phyloP scores from a whole-genome alignment of 306 rosid genomes.

The Bauhinia variegata region DNA sequence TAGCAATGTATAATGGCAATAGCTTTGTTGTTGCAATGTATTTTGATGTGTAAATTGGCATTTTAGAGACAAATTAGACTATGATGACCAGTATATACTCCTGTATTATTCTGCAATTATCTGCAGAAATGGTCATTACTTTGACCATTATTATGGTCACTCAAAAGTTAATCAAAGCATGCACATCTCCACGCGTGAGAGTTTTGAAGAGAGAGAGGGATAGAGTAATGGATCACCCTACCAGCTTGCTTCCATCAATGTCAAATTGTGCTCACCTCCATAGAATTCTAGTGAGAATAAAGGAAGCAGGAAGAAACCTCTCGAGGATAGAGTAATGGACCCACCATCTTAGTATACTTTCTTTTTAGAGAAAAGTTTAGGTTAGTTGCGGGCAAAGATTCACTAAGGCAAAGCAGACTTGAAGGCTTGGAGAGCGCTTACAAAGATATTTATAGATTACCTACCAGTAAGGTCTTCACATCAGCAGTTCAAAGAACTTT shows the following conservation, averaged over 20 bases:
- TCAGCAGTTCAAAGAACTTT: too few relatives aligned
- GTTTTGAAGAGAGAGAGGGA: neutral
- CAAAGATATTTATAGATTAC: too few relatives aligned
- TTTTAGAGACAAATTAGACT: neutral
- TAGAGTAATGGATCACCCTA: too few relatives aligned
- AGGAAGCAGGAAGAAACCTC: neutral
- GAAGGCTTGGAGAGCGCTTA: too few relatives aligned
- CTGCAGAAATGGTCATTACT: constrained; percentile 23
- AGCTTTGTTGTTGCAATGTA: neutral
- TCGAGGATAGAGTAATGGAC: neutral
- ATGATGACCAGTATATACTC: constrained; percentile 8
- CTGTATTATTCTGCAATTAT: constrained; percentile 22
- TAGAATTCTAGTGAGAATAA: neutral
- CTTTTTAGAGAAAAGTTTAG: too few relatives aligned
- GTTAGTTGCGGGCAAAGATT: too few relatives aligned
- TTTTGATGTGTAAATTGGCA: neutral
- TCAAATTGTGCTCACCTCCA: neutral
- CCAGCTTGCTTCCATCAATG: neutral
- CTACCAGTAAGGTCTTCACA: too few relatives aligned
- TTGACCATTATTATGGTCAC: neutral
- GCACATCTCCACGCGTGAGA: neutral
- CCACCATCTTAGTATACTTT: too few relatives aligned
- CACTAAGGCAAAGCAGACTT: too few relatives aligned
- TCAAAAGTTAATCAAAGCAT: neutral
- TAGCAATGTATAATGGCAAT: neutral